Base-by-base conservation (phyloP, 805 yeast species). In the Metschnikowia gelsemii region DNA sequence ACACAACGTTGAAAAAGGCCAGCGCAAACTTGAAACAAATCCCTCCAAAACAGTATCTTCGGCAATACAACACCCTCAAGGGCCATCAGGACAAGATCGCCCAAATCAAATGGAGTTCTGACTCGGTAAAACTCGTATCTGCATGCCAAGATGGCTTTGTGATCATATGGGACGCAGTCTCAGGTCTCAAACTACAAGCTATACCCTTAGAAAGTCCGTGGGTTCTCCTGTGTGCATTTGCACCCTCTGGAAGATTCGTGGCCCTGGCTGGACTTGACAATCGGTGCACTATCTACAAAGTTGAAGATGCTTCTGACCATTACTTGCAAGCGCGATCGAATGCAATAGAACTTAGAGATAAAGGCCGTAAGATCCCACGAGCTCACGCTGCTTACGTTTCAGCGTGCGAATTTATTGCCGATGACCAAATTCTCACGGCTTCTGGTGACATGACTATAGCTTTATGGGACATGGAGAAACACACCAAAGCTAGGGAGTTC, bases 181-280 rank as follows among this genome's bases (percentile, higher is more conserved):
- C 87, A 0, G 90, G 89, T 2, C 66, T 76, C 48, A 90, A 89
- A 56, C 67, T 76, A 40, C 79, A 80, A 40, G 87, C 88, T 0
- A 76, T 89, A 13, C 75, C 80, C 3, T 64, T 89, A 41, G 87
- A 82, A 35, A 84, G 84, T 33, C 84, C 80, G 32, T 88, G 93
- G 86, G 89, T 86, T 0, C 71, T 86, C 38, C 66, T 85, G 5
- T 83, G 95, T 66, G 88, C 83, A 2, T 74, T 78, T 20, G 76
- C 90, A 1, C 87, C 89, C 1, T 73, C 77, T 38, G 82, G 84
- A 0, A 65, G 70, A 32, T 58, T 81, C 8, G 81, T 83, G 5
- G 96, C 95, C 0, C 75, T 84, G 46, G 96, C 86, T 0, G 96
- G 96, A 0, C 68, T 89, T 46, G 90, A 85, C 46, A 89, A 89